Conservation (phyloP, 2,329 filamentous ascomycete genomes). For the Fonsecaea nubica region DNA sequence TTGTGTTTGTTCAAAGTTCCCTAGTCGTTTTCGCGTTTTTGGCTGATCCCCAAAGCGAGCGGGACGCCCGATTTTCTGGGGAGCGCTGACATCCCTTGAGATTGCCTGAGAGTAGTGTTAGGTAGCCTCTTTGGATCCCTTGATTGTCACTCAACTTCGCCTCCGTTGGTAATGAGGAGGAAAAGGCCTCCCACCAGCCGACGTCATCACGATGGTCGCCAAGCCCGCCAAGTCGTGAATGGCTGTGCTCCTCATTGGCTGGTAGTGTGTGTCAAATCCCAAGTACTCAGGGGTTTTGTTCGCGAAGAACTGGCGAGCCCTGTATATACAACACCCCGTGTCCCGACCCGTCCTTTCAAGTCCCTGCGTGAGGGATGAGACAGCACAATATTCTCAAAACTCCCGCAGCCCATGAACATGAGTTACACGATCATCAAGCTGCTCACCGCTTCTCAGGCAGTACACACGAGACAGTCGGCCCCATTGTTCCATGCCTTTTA, state of each 20-base stretch:
- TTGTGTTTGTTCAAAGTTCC: conserved; percentile 17
- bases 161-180: not conserved
- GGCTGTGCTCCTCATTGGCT: not conserved
- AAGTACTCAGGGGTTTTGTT: not conserved
- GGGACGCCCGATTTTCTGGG: conserved; percentile 13
- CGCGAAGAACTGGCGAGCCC: not conserved
- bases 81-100: not conserved
- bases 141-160: not conserved
- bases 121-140: not conserved
- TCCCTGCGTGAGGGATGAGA: too few relatives aligned
- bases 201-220: not conserved
- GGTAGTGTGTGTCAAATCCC: not conserved
- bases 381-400: not conserved
- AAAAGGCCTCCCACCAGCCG: not conserved
- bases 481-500: not conserved
- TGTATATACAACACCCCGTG: not conserved
- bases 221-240: not conserved
- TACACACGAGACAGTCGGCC: not conserved
- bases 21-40: not conserved
- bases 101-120: not conserved
- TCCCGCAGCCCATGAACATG: not conserved
- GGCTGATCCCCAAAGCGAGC: conserved; percentile 3
- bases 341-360: not conserved
- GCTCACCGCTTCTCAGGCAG: conserved; percentile 3
- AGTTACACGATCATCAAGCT: not conserved